Evolutionary conservation across 2,329 filamentous ascomycete genomes (phyloP).

Genomic region (Aspergillus thermomutatus): DNA sequence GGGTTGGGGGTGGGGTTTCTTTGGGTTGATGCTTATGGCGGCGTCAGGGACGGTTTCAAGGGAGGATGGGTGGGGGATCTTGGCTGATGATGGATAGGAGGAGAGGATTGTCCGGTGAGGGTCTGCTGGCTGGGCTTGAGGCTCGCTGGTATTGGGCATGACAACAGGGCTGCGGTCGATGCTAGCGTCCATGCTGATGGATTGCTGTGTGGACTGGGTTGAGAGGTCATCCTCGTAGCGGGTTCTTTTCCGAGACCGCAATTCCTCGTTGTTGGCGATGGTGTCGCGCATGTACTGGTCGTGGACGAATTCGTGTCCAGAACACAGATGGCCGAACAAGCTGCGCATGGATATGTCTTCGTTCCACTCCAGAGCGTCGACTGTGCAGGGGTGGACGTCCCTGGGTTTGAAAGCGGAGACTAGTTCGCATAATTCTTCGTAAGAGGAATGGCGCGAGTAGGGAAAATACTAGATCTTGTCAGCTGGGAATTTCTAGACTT

Average conservation of each 20-base stretch:
- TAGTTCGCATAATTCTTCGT: constrained; percentile 71
- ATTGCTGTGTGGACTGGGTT: constrained; percentile 20
- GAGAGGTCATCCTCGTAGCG: constrained; percentile 14
- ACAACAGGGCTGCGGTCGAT: no score
- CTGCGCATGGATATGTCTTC: constrained; percentile 60
- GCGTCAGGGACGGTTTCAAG: constrained; percentile 7
- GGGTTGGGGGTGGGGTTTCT: constrained; percentile 1
- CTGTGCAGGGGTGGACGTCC: constrained; percentile 81
- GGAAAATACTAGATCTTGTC: constrained; percentile 59
- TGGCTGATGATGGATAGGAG: constrained; percentile 1
- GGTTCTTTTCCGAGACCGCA: constrained; percentile 16
- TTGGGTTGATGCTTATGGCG: background rate
- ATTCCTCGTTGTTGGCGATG: constrained; percentile 18
- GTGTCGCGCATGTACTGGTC: constrained; percentile 58
- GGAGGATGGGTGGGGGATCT: constrained; percentile 5
- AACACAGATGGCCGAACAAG: constrained; percentile 71
- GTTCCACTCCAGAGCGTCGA: constrained; percentile 62
- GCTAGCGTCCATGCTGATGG: constrained; percentile 12
- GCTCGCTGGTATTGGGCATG: background rate
- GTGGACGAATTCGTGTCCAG: constrained; percentile 58
- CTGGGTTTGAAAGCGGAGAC: constrained; percentile 65
- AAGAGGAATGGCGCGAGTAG: constrained; percentile 87
- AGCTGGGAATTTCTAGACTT: background rate
- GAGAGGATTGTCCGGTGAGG: background rate
- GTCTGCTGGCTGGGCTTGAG: background rate